Percentiles rank a stretch among this genome's conserved stretches.
These are phyloP conservation scores for Clarireedia homoeocarpa DNA, from an alignment of 2,329 filamentous ascomycete genomes.

Conservation along the genomic window DNA sequence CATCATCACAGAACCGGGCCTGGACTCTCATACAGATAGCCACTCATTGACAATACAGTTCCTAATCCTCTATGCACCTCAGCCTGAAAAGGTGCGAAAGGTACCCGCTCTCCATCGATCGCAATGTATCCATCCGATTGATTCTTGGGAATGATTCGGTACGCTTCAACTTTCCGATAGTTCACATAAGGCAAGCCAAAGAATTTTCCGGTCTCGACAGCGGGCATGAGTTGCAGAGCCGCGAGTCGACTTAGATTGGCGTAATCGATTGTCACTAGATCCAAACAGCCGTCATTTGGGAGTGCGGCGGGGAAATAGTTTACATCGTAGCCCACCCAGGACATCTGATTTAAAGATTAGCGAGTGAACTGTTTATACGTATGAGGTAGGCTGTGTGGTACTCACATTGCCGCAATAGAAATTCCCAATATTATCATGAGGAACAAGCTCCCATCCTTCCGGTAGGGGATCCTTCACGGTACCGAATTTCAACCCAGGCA, in stretches of 20 bases:
- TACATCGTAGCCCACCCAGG: constrained; percentile 74
- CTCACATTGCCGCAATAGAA: constrained; percentile 83
- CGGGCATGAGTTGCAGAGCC: constrained; percentile 58
- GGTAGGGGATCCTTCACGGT: constrained; percentile 69
- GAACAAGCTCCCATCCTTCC: constrained; percentile 61
- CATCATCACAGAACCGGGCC: background rate
- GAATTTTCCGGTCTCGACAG: constrained; percentile 62
- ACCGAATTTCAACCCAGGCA: constrained; percentile 70
- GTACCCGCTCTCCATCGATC: constrained; percentile 80
- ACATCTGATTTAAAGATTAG: constrained; percentile 47
- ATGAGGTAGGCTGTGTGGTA: constrained; percentile 10
- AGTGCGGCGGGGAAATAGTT: constrained; percentile 82
- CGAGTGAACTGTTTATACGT: background rate
- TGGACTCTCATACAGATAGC: constrained; percentile 3
- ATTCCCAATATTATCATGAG: constrained; percentile 70
- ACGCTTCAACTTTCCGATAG: constrained; percentile 75
- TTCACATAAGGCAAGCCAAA: constrained; percentile 69
- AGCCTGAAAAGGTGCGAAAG: constrained; percentile 81
- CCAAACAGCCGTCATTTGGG: constrained; percentile 73
- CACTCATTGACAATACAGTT: constrained; percentile 41
- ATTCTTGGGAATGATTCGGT: constrained; percentile 67
- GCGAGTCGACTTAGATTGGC: constrained; percentile 61
- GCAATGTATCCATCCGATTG: constrained; percentile 73
- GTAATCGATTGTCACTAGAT: constrained; percentile 64
- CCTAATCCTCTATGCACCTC: constrained; percentile 77